Conservation (phyloP, 2,329 filamentous ascomycete genomes). For the Arthrobotrys musiformis region DNA sequence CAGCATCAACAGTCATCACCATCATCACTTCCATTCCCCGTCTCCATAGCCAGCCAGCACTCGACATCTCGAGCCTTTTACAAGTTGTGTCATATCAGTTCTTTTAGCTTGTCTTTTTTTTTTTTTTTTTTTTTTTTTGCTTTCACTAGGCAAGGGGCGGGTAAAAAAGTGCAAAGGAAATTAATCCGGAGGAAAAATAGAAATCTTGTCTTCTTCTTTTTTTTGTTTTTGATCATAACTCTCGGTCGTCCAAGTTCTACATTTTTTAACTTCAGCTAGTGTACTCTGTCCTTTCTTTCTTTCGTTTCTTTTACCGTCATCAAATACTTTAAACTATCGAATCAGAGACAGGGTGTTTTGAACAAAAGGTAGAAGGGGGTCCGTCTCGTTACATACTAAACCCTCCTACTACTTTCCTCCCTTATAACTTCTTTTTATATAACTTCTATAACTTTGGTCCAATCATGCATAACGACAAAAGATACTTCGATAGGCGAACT, state of each 20-base stretch:
- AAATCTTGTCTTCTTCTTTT: not conserved
- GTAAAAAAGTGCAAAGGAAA: not conserved
- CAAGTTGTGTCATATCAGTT: not conserved
- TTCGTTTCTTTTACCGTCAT: not conserved
- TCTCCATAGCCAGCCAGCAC: not conserved
- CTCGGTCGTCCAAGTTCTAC: too few species aligned
- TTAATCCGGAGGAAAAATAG: not conserved
- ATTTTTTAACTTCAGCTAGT: not conserved
- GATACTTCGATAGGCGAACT: too few species aligned
- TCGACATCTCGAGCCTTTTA: constrained; percentile 7
- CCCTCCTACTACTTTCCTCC: too few species aligned
- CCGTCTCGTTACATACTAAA: too few species aligned
- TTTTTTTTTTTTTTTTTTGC: not conserved
- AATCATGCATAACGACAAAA: too few species aligned
- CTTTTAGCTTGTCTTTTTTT: not conserved
- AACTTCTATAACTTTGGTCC: too few species aligned
- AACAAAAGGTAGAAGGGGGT: too few species aligned
- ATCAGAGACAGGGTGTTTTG: too few species aligned
- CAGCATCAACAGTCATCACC: not conserved
- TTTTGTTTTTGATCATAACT: not conserved
- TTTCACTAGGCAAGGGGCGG: not conserved
- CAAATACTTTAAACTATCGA: too few species aligned
- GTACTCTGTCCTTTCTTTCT: not conserved
- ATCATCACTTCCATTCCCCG: not conserved
- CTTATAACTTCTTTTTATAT: too few species aligned